Evolutionary conservation across 1,284 basidiomycete genomes (phyloP).

Genomic region (Irpex lacteus): DNA sequence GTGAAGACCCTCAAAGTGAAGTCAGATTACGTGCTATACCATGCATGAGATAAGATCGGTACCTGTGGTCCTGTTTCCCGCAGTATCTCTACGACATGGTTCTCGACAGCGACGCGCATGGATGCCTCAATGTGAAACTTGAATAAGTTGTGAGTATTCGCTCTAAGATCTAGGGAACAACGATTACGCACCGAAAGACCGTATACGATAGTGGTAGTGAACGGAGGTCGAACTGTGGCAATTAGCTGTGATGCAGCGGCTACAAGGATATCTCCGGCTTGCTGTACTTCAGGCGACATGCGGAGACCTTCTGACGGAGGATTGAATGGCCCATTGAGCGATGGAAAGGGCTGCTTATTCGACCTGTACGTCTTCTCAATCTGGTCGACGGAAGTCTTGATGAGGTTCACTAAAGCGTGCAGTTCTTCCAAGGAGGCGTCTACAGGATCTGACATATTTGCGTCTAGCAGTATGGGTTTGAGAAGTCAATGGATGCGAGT

Average conservation of each 20-base stretch:
- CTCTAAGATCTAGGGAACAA: no score
- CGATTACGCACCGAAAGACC: no score
- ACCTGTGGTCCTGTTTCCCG: constrained; percentile 33
- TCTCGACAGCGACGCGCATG: constrained; percentile 27
- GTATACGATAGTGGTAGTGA: not conserved
- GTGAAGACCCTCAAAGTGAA: constrained; percentile 17
- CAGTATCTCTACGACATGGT: constrained; percentile 36
- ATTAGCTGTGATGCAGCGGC: constrained; percentile 20
- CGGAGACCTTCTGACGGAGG: constrained; percentile 14
- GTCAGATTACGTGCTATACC: not conserved
- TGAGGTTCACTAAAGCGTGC: constrained; percentile 5
- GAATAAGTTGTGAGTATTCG: no score
- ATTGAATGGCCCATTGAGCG: constrained; percentile 13
- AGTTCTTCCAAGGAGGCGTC: constrained; percentile 4
- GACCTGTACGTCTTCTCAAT: not conserved
- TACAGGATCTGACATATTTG: not conserved
- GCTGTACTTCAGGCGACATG: constrained; percentile 11
- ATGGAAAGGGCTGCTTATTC: constrained; percentile 9
- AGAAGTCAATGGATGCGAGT: no score
- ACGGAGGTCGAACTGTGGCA: constrained; percentile 15
- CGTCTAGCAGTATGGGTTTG: no score
- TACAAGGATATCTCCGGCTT: constrained; percentile 6
- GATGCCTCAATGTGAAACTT: constrained; percentile 21
- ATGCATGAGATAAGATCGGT: not conserved
- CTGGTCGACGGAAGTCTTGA: not conserved